Conservation (phyloP, 805 yeast species). For the Debaryomyces maramus region DNA sequence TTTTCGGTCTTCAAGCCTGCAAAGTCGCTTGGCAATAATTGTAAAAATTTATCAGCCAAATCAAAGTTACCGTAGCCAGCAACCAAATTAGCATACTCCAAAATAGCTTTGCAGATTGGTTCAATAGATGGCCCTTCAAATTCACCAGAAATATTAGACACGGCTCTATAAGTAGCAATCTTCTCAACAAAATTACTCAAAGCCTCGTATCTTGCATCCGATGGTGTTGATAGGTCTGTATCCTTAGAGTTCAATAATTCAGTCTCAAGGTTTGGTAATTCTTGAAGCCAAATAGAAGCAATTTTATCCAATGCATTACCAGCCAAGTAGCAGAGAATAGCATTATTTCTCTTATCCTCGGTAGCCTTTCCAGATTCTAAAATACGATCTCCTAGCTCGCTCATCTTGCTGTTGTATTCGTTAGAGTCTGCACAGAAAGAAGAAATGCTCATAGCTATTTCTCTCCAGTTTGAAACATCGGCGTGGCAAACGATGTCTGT, state of each 20-base stretch:
- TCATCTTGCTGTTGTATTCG: conserved; percentile 55
- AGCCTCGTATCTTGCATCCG: conserved; percentile 82
- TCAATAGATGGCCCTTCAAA: conserved; percentile 46
- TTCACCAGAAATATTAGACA: conserved; percentile 36
- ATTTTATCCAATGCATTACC: conserved; percentile 81
- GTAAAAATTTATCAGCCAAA: conserved; percentile 69
- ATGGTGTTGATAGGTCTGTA: conserved; percentile 52
- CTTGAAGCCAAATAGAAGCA: conserved; percentile 80
- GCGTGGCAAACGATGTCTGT: conserved; percentile 76
- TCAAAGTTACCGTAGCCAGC: conserved; percentile 84
- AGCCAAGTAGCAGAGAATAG: conserved; percentile 74
- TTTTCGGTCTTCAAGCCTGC: conserved; percentile 71
- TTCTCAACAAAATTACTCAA: conserved; percentile 82
- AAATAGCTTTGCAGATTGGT: conserved; percentile 57
- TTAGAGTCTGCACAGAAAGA: conserved; percentile 51
- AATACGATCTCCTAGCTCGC: conserved; percentile 78
- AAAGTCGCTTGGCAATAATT: conserved; percentile 69
- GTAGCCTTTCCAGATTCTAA: conserved; percentile 25
- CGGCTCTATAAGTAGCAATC: conserved; percentile 69
- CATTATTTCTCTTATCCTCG: conserved; percentile 61
- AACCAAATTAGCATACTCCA: conserved; percentile 80
- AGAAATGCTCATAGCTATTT: conserved; percentile 67
- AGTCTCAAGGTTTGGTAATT: conserved; percentile 47
- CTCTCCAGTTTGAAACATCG: conserved; percentile 79
- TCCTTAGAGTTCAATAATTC: conserved; percentile 47